Conservation (phyloP, 805 yeast species). For the Suhomyces tanzawaensis region DNA sequence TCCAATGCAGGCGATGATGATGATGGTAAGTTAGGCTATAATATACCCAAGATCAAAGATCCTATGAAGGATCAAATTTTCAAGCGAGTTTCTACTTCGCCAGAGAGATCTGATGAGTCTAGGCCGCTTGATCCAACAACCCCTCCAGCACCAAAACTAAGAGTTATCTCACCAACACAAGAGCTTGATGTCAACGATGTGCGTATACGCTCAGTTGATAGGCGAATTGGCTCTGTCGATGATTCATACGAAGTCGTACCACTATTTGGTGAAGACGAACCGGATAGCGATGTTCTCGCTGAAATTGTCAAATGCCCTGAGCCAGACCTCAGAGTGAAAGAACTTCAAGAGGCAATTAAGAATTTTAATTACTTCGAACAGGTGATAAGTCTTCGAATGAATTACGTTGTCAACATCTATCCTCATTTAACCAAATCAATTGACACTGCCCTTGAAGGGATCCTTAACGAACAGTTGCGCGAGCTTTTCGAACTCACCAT, state of each 20-base stretch:
- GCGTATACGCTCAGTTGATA: slow-evolving; percentile 1
- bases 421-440: slow-evolving; percentile 18
- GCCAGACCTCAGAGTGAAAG: not conserved
- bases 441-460: slow-evolving; percentile 14
- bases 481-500: slow-evolving; percentile 17
- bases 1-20: slow-evolving; percentile 5
- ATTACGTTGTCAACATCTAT: slow-evolving; percentile 19
- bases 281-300: not conserved
- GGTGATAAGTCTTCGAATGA: slow-evolving; percentile 12
- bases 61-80: slow-evolving; percentile 8
- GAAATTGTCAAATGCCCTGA: slow-evolving; percentile 4
- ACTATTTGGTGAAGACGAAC: slow-evolving; percentile 4
- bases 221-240: not conserved
- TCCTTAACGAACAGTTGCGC: slow-evolving; percentile 16
- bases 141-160: slow-evolving; percentile 2
- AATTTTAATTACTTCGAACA: slow-evolving; percentile 17
- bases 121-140: not conserved
- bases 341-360: slow-evolving; percentile 3
- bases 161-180: slow-evolving; percentile 2
- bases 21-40: not conserved
- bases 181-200: slow-evolving; percentile 5
- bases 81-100: slow-evolving; percentile 6
- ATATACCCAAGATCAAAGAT: not conserved
- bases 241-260: slow-evolving; percentile 3
- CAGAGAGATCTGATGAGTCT: slow-evolving; percentile 2